Percentiles rank a stretch among this genome's conserved stretches.
These are phyloP conservation scores for Didymella lethalis DNA, from an alignment of 2,329 filamentous ascomycete genomes.

Conservation along the genomic window DNA sequence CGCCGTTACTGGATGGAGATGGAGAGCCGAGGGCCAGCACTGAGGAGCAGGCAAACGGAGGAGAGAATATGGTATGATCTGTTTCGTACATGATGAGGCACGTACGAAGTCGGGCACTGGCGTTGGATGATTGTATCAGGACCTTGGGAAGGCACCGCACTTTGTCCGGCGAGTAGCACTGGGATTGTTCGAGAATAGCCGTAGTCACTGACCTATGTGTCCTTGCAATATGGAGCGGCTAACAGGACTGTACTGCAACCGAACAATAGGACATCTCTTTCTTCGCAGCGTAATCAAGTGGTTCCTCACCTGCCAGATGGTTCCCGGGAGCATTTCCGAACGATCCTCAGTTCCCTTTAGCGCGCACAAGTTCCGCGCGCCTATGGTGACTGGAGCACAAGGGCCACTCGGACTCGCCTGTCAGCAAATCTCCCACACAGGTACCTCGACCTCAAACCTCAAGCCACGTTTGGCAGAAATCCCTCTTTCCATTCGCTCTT, in stretches of 20 bases:
- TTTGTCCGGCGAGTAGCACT: too few relatives aligned
- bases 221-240: too few relatives aligned
- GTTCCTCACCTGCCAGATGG: background rate
- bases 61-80: slow-evolving; percentile 16
- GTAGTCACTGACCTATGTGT: too few relatives aligned
- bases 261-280: too few relatives aligned
- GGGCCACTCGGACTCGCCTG: background rate
- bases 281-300: too few relatives aligned
- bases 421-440: background rate
- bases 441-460: background rate
- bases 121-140: background rate
- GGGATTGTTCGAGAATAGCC: too few relatives aligned
- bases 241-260: too few relatives aligned
- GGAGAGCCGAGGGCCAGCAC: slow-evolving; percentile 11
- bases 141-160: background rate
- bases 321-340: background rate
- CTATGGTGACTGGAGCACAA: background rate
- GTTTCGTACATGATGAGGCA: background rate
- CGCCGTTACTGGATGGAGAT: slow-evolving; percentile 31
- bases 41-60: slow-evolving; percentile 16
- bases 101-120: background rate
- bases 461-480: slow-evolving; percentile 35
- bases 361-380: background rate
- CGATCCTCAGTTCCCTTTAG: background rate
- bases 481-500: slow-evolving; percentile 12